phyloP scores from a whole-genome alignment of 2,329 filamentous ascomycete species.

The Cladosporium colombiae region DNA sequence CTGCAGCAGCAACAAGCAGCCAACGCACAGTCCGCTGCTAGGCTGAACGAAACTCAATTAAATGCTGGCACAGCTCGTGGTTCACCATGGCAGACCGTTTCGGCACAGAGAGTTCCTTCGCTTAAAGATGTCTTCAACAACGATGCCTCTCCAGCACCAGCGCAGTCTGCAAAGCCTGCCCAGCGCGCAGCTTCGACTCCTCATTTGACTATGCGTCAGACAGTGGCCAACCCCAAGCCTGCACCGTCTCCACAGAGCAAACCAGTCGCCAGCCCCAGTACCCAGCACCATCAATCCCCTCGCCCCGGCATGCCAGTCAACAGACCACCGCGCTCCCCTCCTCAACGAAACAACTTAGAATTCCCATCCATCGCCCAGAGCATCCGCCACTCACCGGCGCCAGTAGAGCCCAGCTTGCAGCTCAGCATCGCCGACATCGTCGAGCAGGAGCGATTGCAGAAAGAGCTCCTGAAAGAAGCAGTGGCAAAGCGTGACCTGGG shows the following conservation, averaged over 20 bases:
- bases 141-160: conserved; percentile 35
- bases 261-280: conserved; percentile 25
- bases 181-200: conserved; percentile 43
- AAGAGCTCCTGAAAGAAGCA: conserved; percentile 78
- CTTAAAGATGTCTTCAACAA: conserved; percentile 52
- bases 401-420: conserved; percentile 64
- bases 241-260: conserved; percentile 21
- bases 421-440: conserved; percentile 87
- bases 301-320: conserved; percentile 28
- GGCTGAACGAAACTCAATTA: conserved; percentile 26
- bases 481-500: conserved; percentile 84
- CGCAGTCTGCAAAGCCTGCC: conserved; percentile 32
- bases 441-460: conserved; percentile 80
- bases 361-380: conserved; percentile 44
- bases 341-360: conserved; percentile 37
- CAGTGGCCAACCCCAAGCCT: conserved; percentile 51
- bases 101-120: conserved; percentile 51
- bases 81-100: conserved; percentile 63
- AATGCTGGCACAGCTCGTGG: conserved; percentile 15
- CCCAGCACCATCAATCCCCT: conserved; percentile 15
- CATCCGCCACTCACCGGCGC: conserved; percentile 56
- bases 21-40: conserved; percentile 30
- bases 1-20: conserved; percentile 62
- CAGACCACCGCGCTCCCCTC: conserved; percentile 15
- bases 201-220: conserved; percentile 63